Base-by-base conservation (phyloP, 345 rosid genomes). In the Viola odorata region DNA sequence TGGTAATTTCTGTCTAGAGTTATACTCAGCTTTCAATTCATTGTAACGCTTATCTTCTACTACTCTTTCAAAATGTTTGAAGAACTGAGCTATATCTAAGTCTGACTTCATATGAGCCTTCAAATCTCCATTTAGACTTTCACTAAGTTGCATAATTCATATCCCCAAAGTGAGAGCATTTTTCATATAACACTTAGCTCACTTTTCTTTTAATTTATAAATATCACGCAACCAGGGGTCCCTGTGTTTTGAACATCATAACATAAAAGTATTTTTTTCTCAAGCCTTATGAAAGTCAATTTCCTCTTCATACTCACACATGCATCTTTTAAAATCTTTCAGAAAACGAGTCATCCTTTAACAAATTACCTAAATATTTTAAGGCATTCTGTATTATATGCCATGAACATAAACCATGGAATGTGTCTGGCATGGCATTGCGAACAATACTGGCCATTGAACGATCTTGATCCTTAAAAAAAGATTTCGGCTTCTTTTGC, bases 261-360 rank as follows among this genome's bases (percentile, higher is more conserved):
- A 10, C 6, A 38, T 3, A 0, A 12, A 55, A 55, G 14, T 42
- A 55, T n/a, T 55, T 9, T 38, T 4, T 12, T 55, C 38, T 42
- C 58, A 36, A 3, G 41, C 58, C 5, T 0, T 12, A 36, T 55
- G 41, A 13, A 36, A 55, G 7, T 37, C 15, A 7, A 4, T 15
- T 8, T 55, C 41, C 37, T 55, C 58, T 8, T 55, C 58, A 55
- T 55, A 55, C 14, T 37, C 42, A 55, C 37, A 36, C 3, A 55
- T 55, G 15, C 58, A 41, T 41, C 6, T n/a, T 55, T 55, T 55
- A 2, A 55, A 55, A 38, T 55, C 58, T 55, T 38, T 37, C 37
- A 36, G 58, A 55, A 55, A 42, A 55, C 12, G 12, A 55, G 8
- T 16, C 58, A 55, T 38, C 58, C 58, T 55, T 55, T 15, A 55